Base-by-base conservation (phyloP, 1,284 basidiomycete species). In the Microbotryum intermedium region DNA sequence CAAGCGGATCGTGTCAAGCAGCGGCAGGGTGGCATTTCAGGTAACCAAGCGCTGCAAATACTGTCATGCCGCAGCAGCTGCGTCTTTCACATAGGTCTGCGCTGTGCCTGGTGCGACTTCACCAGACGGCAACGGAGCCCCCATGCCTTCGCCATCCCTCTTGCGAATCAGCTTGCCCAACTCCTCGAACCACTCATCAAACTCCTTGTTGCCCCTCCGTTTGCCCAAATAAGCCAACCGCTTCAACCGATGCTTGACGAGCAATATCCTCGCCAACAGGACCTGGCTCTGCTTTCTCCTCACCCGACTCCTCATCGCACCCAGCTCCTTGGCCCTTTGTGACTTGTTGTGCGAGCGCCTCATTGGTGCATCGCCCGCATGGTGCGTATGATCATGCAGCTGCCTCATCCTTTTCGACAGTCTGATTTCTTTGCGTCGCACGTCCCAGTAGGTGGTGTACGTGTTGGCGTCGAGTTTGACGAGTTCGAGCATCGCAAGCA, bases 381-480 rank as follows among this genome's bases (percentile, higher is more conserved):
- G 55, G 20, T 47, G 52, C 20, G 29, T 16, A 49, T 57, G 62
- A 2, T 51, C 50, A n/a, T 23, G 21, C 16, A 51, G 18, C 25
- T 30, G 50, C 30, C 30, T 51, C 29, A 30, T 29, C 30, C 50
- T n/a, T 9, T 25, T 25, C 23, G 25, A 25, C 23, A 51, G 23
- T 7, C 20, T n/a, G 28, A 6, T 26, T 7, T 25, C 20, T 10
- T 29, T 23, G 5, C 26, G 10, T 11, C 30, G 50, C 18, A 60
- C 50, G 8, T 39, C 11, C 10, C 39, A 43, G 34, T 50, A 57
- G 6, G 60, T 46, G 3, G 9, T 10, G 25, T 62, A 47, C 44
- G 60, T 57, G 53, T 58, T 61, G 20, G 47, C n/a, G 49, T 64
- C 61, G 42, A 50, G 51, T 45, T 62, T 62, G 53, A 67, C 53